phyloP scores from a whole-genome alignment of 2,329 filamentous ascomycete genomes.

The Claviceps citrina region DNA sequence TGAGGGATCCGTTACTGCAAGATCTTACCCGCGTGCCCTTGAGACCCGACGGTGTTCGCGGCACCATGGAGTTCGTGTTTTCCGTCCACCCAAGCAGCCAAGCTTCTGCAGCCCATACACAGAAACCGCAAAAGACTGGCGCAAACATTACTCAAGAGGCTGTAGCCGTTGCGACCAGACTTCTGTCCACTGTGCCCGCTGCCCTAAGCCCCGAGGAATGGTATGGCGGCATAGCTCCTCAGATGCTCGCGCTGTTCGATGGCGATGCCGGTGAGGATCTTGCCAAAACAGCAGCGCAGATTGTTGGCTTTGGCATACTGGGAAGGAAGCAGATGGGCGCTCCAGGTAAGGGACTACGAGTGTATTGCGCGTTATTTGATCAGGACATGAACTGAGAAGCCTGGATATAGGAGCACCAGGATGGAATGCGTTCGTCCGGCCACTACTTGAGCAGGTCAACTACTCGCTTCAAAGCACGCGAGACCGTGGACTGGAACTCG shows the following conservation, averaged over 20 bases:
- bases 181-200: conserved; percentile 45
- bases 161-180: conserved; percentile 43
- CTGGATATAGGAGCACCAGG: conserved; percentile 33
- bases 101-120: conserved; percentile 23
- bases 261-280: conserved; percentile 26
- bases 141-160: conserved; percentile 55
- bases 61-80: conserved; percentile 56
- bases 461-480: conserved; percentile 18
- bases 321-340: conserved; percentile 48
- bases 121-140: conserved; percentile 36
- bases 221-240: conserved; percentile 44
- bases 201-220: conserved; percentile 39
- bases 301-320: conserved; percentile 43
- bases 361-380: neutral
- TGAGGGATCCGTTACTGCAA: conserved; percentile 40
- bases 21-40: conserved; percentile 46
- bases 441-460: conserved; percentile 38
- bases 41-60: conserved; percentile 46
- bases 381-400: neutral
- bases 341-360: conserved; percentile 28
- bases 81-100: conserved; percentile 45
- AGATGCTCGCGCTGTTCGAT: conserved; percentile 47
- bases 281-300: conserved; percentile 21
- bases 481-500: neutral
- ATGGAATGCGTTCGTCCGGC: conserved; percentile 46